Percentiles rank a stretch among this genome's conserved stretches.
Evolutionary conservation across 1,284 basidiomycete genomes (phyloP).

Genomic region (Anthracocystis panici-leucophaei): DNA sequence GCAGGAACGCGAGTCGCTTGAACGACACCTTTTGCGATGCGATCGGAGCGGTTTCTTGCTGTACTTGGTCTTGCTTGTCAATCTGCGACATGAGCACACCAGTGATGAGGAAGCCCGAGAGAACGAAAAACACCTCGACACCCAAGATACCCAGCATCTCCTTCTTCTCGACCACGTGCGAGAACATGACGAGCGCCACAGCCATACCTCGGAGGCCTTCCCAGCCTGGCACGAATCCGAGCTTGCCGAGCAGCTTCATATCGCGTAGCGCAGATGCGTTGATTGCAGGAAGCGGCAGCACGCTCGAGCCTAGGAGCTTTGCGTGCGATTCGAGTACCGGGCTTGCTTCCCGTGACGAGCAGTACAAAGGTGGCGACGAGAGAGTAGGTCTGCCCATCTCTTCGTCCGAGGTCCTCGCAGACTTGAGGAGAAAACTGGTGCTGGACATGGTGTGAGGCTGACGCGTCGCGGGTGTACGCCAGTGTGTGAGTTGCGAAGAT

Average conservation of each 20-base stretch:
- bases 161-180: constrained; percentile 28
- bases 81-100: constrained; percentile 44
- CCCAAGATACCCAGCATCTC: constrained; percentile 40
- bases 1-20: constrained; percentile 26
- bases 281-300: constrained; percentile 20
- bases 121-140: constrained; percentile 44
- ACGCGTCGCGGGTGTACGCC: background rate
- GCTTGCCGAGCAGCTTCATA: constrained; percentile 21
- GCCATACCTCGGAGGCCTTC: constrained; percentile 37
- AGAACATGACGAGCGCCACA: constrained; percentile 26
- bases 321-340: constrained; percentile 4
- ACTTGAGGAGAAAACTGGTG: constrained; percentile 6
- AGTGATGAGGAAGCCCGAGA: constrained; percentile 47
- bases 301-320: constrained; percentile 7
- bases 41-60: constrained; percentile 8
- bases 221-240: constrained; percentile 40
- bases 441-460: constrained; percentile 5
- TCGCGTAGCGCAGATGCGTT: background rate
- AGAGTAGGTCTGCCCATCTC: constrained; percentile 11
- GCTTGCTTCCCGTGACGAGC: constrained; percentile 21
- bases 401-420: constrained; percentile 10
- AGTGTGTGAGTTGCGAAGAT: background rate
- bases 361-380: constrained; percentile 20
- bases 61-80: constrained; percentile 20
- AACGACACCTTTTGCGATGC: constrained; percentile 11